A percentile compares a stretch with the other conserved stretches of the same genome.
Evolutionary conservation across 2,329 filamentous ascomycete genomes (phyloP).

Genomic region (Aspergillus hortae): DNA sequence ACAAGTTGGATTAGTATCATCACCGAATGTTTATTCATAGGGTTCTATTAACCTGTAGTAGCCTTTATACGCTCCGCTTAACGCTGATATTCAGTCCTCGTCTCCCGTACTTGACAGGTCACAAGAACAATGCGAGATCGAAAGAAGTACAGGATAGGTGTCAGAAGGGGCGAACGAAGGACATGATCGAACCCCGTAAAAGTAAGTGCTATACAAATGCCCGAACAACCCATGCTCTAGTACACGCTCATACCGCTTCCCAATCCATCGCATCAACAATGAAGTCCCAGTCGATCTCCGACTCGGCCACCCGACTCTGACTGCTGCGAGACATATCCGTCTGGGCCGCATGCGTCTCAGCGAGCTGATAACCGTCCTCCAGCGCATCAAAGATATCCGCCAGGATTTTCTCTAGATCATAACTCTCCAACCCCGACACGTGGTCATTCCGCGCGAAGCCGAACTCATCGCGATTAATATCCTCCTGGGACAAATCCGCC

Average conservation of each 20-base stretch:
- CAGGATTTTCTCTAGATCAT: constrained; percentile 61
- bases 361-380: constrained; percentile 55
- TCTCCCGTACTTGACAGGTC: no score
- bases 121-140: no score
- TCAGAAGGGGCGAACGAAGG: no score
- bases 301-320: constrained; percentile 10
- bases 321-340: constrained; percentile 16
- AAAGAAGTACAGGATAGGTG: no score
- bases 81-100: no score
- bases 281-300: constrained; percentile 52
- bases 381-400: constrained; percentile 56
- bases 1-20: no score
- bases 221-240: no score
- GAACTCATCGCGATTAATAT: constrained; percentile 12
- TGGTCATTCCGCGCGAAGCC: constrained; percentile 14
- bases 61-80: no score
- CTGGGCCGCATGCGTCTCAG: constrained; percentile 44
- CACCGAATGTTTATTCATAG: no score
- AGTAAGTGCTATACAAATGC: no score
- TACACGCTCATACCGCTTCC: constrained; percentile 38
- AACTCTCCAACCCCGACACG: constrained; percentile 51
- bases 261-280: constrained; percentile 61
- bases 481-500: constrained; percentile 47
- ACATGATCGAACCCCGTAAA: no score
- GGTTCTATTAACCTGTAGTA: no score